phyloP scores from a whole-genome alignment of 177 flowering plant species.

The Vitis hybrid region DNA sequence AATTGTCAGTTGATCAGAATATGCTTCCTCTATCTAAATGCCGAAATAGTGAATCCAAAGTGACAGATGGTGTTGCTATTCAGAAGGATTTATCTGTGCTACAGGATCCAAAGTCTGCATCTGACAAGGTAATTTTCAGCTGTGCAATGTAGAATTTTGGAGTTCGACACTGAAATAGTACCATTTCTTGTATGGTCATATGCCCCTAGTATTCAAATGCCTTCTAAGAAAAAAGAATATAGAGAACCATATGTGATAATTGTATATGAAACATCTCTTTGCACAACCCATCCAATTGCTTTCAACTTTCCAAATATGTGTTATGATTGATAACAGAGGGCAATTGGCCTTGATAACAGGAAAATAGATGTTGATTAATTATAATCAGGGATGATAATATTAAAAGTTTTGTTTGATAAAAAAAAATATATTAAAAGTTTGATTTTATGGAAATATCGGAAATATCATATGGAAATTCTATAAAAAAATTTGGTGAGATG shows the following conservation, averaged over 20 bases:
- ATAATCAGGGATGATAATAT: not conserved
- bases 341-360: not conserved
- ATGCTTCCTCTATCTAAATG: slow-evolving; percentile 9
- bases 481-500: too few species aligned
- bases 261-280: not conserved
- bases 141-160: not conserved
- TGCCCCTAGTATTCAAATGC: not conserved
- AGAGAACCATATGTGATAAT: not conserved
- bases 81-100: slow-evolving; percentile 14
- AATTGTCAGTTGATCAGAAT: slow-evolving; percentile 30
- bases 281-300: not conserved
- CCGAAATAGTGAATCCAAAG: slow-evolving; percentile 23
- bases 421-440: too few species aligned
- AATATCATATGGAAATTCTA: too few species aligned
- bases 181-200: not conserved
- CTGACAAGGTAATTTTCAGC: slow-evolving; percentile 39
- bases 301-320: not conserved
- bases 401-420: too few species aligned
- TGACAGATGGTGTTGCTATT: slow-evolving; percentile 12
- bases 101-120: slow-evolving; percentile 19
- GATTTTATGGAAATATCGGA: too few species aligned
- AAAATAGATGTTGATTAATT: not conserved
- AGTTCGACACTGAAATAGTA: not conserved
- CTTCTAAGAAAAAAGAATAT: not conserved
- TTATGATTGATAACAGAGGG: not conserved